These are phyloP conservation scores for Solanum appendiculatum DNA, from an alignment of 257 asterid genomes.

Conservation along the genomic window DNA sequence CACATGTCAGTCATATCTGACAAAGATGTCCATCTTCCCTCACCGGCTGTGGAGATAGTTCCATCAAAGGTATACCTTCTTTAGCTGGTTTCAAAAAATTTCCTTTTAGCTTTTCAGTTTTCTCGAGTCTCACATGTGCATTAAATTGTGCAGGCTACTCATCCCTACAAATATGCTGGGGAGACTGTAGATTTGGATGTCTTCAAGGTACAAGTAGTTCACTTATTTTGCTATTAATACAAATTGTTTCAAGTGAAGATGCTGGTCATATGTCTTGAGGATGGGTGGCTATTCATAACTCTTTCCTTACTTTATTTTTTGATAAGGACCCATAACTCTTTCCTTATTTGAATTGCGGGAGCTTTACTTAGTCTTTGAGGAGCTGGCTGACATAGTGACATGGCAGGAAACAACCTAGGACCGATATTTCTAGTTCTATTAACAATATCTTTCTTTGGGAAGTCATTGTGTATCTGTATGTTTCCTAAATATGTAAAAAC, in stretches of 20 bases:
- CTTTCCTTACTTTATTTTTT: not conserved
- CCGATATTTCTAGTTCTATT: not conserved
- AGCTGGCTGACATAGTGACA: not conserved
- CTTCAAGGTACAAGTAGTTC: slow-evolving; percentile 8
- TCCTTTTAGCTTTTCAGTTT: not conserved
- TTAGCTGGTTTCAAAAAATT: not conserved
- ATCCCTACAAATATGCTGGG: slow-evolving; percentile 18
- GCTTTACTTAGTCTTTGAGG: not conserved
- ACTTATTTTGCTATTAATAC: not conserved
- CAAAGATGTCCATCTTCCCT: slow-evolving; percentile 22
- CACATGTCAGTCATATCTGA: slow-evolving; percentile 11
- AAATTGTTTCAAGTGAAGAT: not conserved
- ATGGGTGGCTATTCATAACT: not conserved
- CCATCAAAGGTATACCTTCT: slow-evolving; percentile 18
- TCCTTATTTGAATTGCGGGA: not conserved
- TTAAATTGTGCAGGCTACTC: slow-evolving; percentile 13
- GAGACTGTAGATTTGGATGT: slow-evolving; percentile 23
- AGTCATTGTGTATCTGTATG: not conserved
- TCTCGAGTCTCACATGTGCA: not conserved
- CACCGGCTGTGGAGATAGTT: slow-evolving; percentile 29
- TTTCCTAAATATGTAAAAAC: not conserved
- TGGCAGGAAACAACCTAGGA: not conserved
- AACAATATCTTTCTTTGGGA: not conserved
- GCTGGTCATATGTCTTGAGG: not conserved
- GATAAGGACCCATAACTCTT: not conserved